A percentile compares a stretch with the other conserved stretches of the same genome.
Evolutionary conservation across 148 eudicot genomes (phyloP).

Genomic region (Vaccinium corymbosum): DNA sequence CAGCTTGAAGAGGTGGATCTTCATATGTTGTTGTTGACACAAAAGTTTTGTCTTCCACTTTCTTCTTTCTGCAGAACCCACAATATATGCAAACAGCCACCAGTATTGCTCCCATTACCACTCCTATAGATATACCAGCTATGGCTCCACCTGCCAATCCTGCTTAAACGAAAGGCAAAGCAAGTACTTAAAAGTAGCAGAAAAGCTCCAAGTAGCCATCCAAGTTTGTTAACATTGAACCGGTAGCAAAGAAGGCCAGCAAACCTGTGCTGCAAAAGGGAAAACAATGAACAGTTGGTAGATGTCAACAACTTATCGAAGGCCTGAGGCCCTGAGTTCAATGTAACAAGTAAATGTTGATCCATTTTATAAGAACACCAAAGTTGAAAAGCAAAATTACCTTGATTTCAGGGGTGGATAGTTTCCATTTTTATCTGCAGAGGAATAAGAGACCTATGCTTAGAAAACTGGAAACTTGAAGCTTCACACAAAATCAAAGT

Average conservation of each 20-base stretch:
- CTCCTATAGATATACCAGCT: conserved; percentile 22
- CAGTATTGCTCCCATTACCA: conserved; percentile 10
- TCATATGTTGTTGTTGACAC: conserved; percentile 2
- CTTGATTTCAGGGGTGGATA: conserved; percentile 10
- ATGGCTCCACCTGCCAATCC: conserved; percentile 16
- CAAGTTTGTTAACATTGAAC: conserved; percentile 12
- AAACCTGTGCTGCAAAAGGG: conserved; percentile 48
- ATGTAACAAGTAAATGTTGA: conserved; percentile 11
- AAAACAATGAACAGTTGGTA: neutral
- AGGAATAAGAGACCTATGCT: neutral
- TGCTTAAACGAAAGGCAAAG: conserved; percentile 6
- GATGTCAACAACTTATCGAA: neutral
- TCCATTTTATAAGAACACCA: neutral
- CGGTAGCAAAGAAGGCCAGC: conserved; percentile 24
- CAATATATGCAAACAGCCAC: conserved; percentile 14
- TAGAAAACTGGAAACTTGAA: neutral
- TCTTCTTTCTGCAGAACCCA: conserved; percentile 17
- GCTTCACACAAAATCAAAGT: neutral
- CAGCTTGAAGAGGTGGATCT: conserved; percentile 10
- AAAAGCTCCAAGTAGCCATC: neutral
- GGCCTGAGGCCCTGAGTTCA: neutral
- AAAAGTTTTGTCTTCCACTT: neutral
- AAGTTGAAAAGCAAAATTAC: conserved; percentile 10
- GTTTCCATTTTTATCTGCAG: conserved; percentile 18
- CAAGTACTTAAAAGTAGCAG: conserved; percentile 9